phyloP scores from a whole-genome alignment of 192 early-diverging fungal species.

The Cetraspora pellucida region DNA sequence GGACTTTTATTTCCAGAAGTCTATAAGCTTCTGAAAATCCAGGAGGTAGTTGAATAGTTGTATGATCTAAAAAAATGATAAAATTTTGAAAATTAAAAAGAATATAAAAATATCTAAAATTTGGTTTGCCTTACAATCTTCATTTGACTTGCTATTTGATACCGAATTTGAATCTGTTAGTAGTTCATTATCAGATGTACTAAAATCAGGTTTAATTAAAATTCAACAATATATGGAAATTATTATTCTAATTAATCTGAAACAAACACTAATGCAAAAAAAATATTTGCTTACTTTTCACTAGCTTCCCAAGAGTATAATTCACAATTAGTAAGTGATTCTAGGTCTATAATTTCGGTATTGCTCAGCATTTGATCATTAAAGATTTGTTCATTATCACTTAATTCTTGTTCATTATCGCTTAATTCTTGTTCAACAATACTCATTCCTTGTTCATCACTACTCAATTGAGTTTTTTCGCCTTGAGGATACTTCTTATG shows the following conservation, averaged over 20 bases:
- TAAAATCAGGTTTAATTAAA: too few species aligned
- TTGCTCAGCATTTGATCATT: not conserved
- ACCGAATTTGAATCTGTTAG: not conserved
- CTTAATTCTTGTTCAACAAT: too few species aligned
- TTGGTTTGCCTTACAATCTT: not conserved
- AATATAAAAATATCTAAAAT: not conserved
- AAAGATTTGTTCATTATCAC: not conserved
- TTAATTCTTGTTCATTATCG: not conserved
- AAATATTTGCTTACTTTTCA: slow-evolving; percentile 1
- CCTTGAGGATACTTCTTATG: not conserved
- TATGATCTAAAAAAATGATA: too few species aligned
- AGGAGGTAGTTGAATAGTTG: not conserved
- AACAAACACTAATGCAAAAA: too few species aligned
- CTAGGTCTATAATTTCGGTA: not conserved
- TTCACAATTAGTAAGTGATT: not conserved
- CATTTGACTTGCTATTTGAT: not conserved
- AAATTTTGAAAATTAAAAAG: too few species aligned
- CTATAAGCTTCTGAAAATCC: not conserved
- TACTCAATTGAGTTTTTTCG: not conserved
- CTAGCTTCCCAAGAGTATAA: not conserved
- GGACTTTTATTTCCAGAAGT: not conserved
- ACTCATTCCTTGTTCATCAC: not conserved
- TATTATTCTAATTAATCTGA: too few species aligned
- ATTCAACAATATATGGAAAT: not conserved
- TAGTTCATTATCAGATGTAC: not conserved